A percentile compares a stretch with the other conserved stretches of the same genome.
Conservation (phyloP, 495 filamentous ascomycete genomes). For the Xylaria grammica region DNA sequence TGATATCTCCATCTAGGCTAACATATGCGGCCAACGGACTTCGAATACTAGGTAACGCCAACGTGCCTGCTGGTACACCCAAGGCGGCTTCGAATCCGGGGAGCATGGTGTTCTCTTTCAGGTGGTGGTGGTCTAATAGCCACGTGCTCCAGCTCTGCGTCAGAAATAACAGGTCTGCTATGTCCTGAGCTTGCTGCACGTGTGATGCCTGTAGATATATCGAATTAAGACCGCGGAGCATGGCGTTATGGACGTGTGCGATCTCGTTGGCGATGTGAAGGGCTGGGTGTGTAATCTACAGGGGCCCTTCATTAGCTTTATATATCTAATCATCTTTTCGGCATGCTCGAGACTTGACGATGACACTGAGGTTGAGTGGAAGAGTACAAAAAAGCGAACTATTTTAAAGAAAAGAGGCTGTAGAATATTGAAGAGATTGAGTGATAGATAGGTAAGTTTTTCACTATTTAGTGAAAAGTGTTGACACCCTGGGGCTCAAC, state of each 20-base stretch:
- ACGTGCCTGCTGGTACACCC: slow-evolving; percentile 16
- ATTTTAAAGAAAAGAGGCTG: background rate
- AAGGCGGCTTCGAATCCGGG: slow-evolving; percentile 39
- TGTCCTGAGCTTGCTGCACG: slow-evolving; percentile 36
- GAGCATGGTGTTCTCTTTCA: slow-evolving; percentile 41
- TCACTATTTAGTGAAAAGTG: background rate
- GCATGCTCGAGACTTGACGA: background rate
- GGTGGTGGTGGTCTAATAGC: slow-evolving; percentile 38
- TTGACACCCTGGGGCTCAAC: background rate
- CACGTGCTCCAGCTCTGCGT: slow-evolving; percentile 38
- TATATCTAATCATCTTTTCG: background rate
- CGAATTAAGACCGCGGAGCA: slow-evolving; percentile 54
- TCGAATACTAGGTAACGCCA: background rate
- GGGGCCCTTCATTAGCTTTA: background rate
- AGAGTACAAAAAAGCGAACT: background rate
- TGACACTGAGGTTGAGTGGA: background rate
- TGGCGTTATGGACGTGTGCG: slow-evolving; percentile 52
- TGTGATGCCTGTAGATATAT: slow-evolving; percentile 55
- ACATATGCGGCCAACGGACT: background rate
- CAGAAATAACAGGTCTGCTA: slow-evolving; percentile 48
- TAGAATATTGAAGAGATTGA: too few relatives aligned
- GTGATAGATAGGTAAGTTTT: background rate
- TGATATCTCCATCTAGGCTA: background rate
- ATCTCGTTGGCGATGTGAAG: slow-evolving; percentile 49
- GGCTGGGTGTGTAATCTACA: slow-evolving; percentile 30